Conservation (phyloP, 805 yeast species). For the Nakazawaea ambrosiae region DNA sequence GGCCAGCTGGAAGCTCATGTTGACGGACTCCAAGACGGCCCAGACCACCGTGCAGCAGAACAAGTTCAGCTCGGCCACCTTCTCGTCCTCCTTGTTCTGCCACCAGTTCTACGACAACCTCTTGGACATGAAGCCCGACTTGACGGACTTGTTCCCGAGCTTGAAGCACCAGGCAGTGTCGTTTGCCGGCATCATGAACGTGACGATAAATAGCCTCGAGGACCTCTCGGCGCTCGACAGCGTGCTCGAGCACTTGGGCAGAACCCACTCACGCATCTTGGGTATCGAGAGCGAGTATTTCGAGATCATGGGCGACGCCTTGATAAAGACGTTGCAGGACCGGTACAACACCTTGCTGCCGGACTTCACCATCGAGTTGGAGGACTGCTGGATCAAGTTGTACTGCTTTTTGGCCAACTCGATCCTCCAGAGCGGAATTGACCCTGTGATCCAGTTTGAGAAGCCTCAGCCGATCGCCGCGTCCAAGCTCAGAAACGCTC, state of each 20-base stretch:
- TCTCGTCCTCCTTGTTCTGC: slow-evolving; percentile 58
- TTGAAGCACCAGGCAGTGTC: slow-evolving; percentile 74
- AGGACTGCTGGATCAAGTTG: slow-evolving; percentile 64
- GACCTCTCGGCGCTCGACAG: slow-evolving; percentile 50
- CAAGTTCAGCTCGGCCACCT: slow-evolving; percentile 23
- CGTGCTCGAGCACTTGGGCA: slow-evolving; percentile 57
- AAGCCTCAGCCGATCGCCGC: neutral
- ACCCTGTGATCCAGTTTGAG: slow-evolving; percentile 32
- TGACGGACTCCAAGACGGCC: slow-evolving; percentile 27
- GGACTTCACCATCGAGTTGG: slow-evolving; percentile 51
- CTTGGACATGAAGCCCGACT: slow-evolving; percentile 48
- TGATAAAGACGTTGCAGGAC: slow-evolving; percentile 61
- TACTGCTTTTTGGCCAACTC: slow-evolving; percentile 65
- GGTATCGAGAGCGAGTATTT: slow-evolving; percentile 66
- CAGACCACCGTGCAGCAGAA: slow-evolving; percentile 13
- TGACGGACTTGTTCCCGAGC: slow-evolving; percentile 65
- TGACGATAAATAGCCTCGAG: slow-evolving; percentile 60
- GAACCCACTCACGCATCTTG: slow-evolving; percentile 66
- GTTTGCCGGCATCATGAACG: slow-evolving; percentile 70
- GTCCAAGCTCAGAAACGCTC: too few species aligned
- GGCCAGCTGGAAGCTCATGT: slow-evolving; percentile 33
- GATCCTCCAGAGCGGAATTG: slow-evolving; percentile 53
- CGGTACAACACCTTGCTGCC: slow-evolving; percentile 34
- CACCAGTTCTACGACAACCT: slow-evolving; percentile 70
- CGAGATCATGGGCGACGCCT: slow-evolving; percentile 67